Conservation (phyloP, 1,139 yeast genomes). For the Suhomyces terraborum region DNA sequence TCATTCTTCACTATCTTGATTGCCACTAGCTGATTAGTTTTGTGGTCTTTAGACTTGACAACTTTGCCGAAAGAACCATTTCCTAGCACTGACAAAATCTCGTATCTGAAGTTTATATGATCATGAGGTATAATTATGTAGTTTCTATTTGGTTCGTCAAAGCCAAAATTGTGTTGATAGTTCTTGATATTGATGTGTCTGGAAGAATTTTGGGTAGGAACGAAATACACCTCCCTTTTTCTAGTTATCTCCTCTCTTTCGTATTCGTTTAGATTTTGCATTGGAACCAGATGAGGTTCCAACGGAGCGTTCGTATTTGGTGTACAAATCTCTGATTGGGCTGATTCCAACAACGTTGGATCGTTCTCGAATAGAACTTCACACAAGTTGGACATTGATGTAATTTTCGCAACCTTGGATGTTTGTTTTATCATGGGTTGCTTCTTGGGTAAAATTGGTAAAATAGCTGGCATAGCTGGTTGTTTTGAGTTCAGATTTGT, state of each 20-base stretch:
- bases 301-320: neutral
- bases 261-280: constrained; percentile 38
- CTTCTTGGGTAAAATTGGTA: too few species aligned
- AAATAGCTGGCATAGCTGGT: too few species aligned
- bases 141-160: constrained; percentile 71
- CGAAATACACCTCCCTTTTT: constrained; percentile 43
- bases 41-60: constrained; percentile 68
- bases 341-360: constrained; percentile 6
- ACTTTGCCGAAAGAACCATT: constrained; percentile 88
- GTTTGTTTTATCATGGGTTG: neutral
- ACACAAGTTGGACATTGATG: constrained; percentile 1
- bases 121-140: constrained; percentile 60
- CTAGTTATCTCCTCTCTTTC: constrained; percentile 56
- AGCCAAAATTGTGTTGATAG: constrained; percentile 59
- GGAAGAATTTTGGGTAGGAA: constrained; percentile 24
- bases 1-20: constrained; percentile 77
- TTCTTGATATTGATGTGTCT: constrained; percentile 46
- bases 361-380: constrained; percentile 6
- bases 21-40: constrained; percentile 56
- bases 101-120: constrained; percentile 76
- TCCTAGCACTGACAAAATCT: constrained; percentile 62
- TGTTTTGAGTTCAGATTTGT: neutral
- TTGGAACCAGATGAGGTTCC: neutral
- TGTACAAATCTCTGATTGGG: constrained; percentile 9
- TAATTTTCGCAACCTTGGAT: neutral